Percentiles rank a stretch among this genome's conserved stretches.
phyloP scores from a whole-genome alignment of 1,139 yeast genomes.

The Candida buenavistaensis region DNA sequence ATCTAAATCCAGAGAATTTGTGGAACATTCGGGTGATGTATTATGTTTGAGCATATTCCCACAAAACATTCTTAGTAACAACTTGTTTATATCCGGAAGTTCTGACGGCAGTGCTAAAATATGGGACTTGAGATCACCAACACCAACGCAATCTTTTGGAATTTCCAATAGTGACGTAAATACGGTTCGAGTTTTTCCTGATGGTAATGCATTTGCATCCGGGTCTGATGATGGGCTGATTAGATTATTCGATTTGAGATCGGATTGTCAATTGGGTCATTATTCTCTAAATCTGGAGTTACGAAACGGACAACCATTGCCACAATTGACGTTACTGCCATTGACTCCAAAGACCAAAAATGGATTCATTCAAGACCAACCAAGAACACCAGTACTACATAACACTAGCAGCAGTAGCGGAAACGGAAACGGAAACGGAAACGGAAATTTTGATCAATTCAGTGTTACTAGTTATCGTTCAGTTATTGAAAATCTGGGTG shows the following conservation, averaged over 20 bases:
- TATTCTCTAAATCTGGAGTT: constrained; percentile 38
- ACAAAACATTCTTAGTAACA: constrained; percentile 19
- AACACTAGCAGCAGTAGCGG: constrained; percentile 5
- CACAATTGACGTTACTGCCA: constrained; percentile 5
- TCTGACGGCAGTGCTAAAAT: constrained; percentile 71
- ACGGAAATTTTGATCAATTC: not conserved
- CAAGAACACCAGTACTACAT: constrained; percentile 2
- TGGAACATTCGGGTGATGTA: constrained; percentile 83
- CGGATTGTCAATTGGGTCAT: constrained; percentile 66
- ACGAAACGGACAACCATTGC: constrained; percentile 6
- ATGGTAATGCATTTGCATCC: constrained; percentile 61
- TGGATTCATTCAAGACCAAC: not conserved
- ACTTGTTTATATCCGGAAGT: constrained; percentile 66
- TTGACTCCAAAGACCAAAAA: not conserved
- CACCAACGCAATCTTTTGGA: constrained; percentile 58
- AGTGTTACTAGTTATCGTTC: constrained; percentile 18
- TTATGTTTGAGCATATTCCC: constrained; percentile 48
- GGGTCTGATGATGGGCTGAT: constrained; percentile 82
- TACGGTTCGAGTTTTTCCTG: constrained; percentile 65
- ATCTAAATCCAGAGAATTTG: constrained; percentile 52
- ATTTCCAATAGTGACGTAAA: constrained; percentile 70
- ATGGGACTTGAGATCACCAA: constrained; percentile 66
- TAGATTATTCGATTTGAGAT: constrained; percentile 72
- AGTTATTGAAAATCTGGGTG: constrained; percentile 58
- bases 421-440: constrained; percentile 1